Conservation (phyloP, 1,139 yeast genomes). For the Saccharomycopsis phalli region DNA sequence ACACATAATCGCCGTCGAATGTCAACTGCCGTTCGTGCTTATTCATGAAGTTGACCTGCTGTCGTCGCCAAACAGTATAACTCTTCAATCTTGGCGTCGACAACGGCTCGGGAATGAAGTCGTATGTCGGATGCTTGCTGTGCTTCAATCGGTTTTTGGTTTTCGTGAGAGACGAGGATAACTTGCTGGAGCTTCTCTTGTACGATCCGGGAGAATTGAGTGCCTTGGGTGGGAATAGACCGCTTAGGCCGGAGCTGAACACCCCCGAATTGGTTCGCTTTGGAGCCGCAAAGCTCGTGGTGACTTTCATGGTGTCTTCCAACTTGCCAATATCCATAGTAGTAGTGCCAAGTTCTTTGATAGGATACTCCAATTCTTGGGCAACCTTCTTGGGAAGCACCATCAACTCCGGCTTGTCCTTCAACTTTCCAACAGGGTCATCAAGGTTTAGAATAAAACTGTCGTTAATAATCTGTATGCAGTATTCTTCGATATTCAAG, state of each 20-base stretch:
- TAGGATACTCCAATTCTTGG: conserved; percentile 3
- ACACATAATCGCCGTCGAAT: conserved; percentile 88
- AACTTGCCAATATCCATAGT: conserved; percentile 1
- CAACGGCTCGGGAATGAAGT: conserved; percentile 13
- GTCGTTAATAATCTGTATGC: conserved; percentile 10
- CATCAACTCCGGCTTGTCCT: conserved; percentile 9
- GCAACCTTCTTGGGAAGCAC: conserved; percentile 14
- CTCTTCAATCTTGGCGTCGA: conserved; percentile 31
- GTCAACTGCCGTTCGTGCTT: conserved; percentile 79
- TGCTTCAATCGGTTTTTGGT: conserved; percentile 9
- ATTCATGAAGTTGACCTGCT: conserved; percentile 72
- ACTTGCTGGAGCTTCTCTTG: conserved; percentile 8
- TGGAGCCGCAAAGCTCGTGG: conserved; percentile 2
- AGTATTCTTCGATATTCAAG: conserved; percentile 6
- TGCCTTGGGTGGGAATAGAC: conserved; percentile 8
- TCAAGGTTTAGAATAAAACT: conserved; percentile 2
- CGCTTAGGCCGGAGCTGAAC: conserved; percentile 5
- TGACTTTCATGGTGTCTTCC: conserved; percentile 3
- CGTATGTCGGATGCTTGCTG: conserved; percentile 4
- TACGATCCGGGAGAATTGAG: conserved; percentile 5
- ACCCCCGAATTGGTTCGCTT: conserved; percentile 1
- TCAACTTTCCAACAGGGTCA: conserved; percentile 1
- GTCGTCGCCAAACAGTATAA: conserved; percentile 82
- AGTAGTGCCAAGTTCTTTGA: conserved; percentile 2
- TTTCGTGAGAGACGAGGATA: conserved; percentile 14